Base-by-base conservation (phyloP, 768 basidiomycete species). In the Leccinum arenicola region DNA sequence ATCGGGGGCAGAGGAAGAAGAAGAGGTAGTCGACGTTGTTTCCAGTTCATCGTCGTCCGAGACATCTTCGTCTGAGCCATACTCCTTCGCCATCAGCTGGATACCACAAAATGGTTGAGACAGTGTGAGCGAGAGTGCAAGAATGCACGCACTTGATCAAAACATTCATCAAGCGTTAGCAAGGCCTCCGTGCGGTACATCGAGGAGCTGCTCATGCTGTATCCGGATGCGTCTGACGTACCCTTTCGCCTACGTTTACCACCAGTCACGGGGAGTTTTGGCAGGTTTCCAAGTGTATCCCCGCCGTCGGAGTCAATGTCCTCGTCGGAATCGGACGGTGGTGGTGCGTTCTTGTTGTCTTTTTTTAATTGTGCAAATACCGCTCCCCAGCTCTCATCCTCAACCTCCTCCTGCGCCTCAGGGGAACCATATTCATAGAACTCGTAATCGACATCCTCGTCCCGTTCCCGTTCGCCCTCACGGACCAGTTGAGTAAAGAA, bases 171-270 rank as follows among this genome's bases (percentile, higher is more conserved):
- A 47, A 99, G 78, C 2, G 87, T 89, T 54, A 91, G 85, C 29
- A 98, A 75, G 1, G 93, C 87, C 65, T 94, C 89, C 63, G 92
- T 98, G 49, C 97, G 85, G 75, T 85, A 91, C 91, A 98, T 93
- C 14, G 93, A 93, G 3, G 93, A 94, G 66, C 93, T 95, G 72
- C 91, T 96, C 95, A 99, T 98, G 70, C 90, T 93, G 79, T 96
- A 96, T 12, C 93, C 95, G 21, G 92, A 93, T 9, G 92, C 94
- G 62, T 93, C 89, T 53, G 91, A 93, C 0, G 85, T 79, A 3
- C 86, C 87, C 65, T 86, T 86, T 63, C 85, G 79, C 68, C 89
- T 78, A 68, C 86, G 82, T 75, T 85, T 85, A 6, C 89, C 88
- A 15, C 93, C 89, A 52, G 87, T 79, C 57, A 96, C 89, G n/a